Base-by-base conservation (phyloP, 345 rosid genomes). In the Angophora floribunda region DNA sequence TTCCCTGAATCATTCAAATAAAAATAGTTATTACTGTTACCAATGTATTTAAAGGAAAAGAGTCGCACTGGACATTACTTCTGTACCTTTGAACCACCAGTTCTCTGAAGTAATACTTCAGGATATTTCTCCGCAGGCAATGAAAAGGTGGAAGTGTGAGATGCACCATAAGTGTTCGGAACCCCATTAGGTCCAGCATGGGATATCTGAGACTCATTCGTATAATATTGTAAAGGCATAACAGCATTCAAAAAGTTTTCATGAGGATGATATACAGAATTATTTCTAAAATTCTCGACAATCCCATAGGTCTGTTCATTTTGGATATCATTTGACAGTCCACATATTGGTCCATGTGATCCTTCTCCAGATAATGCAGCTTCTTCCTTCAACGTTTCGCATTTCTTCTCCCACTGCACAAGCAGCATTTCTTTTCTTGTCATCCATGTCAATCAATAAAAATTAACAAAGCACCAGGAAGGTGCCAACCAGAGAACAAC, bases 121-220 rank as follows among this genome's bases (percentile, higher is more conserved):
- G 57, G 86, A 85, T 47, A 15, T 30, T 80, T 45, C 70, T 47
- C 86, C 88, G 4, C 13, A 51, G 63, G 86, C 26, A 21, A 49
- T n/a, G 63, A 59, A 86, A 92, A 89, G 85, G 87, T 87, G 84
- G 87, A 90, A 89, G 70, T 88, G 86, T 89, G 87, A 87, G 86
- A 87, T 88, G 85, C 84, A 75, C 91, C 87, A 89, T 91, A 93
- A 89, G 53, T 86, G 90, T 89, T 91, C 87, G 92, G 57, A 92
- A 75, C 93, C 82, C 90, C 93, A 88, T 91, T 87, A 52, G 67
- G 67, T 90, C 90, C 94, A 79, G 93, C 87, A 91, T 87, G 61
- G 61, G 94, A 94, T 96, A 95, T 93, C 99, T 97, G 99, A 95
- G 91, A 88, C 99, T 97, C 94, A 95, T 93, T 90, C 75, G 98